Conservation (phyloP, 2,329 filamentous ascomycete species). For the Aspergillus udagawae region DNA sequence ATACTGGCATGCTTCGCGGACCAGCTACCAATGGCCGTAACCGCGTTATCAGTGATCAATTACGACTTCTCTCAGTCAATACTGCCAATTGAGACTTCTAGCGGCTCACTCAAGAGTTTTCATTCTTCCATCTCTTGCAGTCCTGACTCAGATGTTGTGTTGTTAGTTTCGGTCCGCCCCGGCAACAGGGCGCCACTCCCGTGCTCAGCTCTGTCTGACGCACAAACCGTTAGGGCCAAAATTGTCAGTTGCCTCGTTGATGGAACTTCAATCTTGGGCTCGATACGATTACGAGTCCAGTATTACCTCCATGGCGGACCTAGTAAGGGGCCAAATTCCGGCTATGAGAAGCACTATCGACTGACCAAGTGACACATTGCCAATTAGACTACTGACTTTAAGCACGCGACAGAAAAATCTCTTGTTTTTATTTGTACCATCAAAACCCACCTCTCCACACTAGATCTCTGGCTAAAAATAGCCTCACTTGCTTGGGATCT, state of each 20-base stretch:
- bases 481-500: constrained; percentile 4
- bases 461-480: constrained; percentile 26
- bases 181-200: constrained; percentile 7
- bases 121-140: neutral
- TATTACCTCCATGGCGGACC: neutral
- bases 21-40: neutral
- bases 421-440: neutral
- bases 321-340: neutral
- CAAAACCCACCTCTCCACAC: constrained; percentile 2
- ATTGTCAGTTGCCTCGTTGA: neutral
- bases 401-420: neutral
- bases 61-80: neutral
- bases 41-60: neutral
- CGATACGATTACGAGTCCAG: neutral
- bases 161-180: constrained; percentile 10
- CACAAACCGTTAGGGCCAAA: neutral
- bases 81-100: neutral
- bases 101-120: neutral
- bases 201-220: neutral
- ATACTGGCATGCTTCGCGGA: neutral
- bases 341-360: neutral
- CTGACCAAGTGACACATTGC: neutral
- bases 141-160: neutral
- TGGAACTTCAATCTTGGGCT: neutral
- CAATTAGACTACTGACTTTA: constrained; percentile 1